These are phyloP conservation scores for Xylaria sp. DNA, from an alignment of 2,329 filamentous ascomycete species.

Conservation along the genomic window DNA sequence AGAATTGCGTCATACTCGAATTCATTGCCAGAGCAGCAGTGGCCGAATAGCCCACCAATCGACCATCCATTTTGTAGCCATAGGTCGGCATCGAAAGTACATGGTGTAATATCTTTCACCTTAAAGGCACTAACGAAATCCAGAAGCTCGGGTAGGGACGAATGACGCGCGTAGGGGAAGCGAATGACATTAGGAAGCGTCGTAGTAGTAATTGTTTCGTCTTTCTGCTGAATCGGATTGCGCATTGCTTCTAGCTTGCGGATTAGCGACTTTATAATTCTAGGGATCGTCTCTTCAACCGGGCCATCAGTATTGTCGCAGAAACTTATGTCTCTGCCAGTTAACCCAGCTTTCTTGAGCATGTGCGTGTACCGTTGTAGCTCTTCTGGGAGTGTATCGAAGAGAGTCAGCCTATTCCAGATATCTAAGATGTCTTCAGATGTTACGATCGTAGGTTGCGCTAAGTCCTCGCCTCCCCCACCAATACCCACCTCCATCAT, in stretches of 20 bases:
- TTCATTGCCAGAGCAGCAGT: constrained; percentile 66
- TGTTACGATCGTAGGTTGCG: constrained; percentile 70
- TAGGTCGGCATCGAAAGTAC: constrained; percentile 71
- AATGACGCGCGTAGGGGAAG: constrained; percentile 91
- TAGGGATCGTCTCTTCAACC: constrained; percentile 38
- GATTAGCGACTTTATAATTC: constrained; percentile 35
- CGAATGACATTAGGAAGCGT: constrained; percentile 57
- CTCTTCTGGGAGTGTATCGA: constrained; percentile 18
- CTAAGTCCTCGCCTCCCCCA: constrained; percentile 80
- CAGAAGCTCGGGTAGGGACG: constrained; percentile 83
- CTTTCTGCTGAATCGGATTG: constrained; percentile 32
- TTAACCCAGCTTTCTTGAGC: constrained; percentile 42
- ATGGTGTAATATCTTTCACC: constrained; percentile 83
- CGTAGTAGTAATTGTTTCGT: not conserved
- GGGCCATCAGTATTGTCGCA: constrained; percentile 48
- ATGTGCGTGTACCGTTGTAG: constrained; percentile 26
- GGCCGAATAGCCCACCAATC: constrained; percentile 76
- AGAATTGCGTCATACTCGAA: constrained; percentile 76
- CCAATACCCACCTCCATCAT: constrained; percentile 80
- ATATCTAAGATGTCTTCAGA: constrained; percentile 64
- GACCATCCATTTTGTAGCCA: constrained; percentile 72
- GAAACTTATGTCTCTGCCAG: constrained; percentile 50
- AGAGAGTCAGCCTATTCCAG: constrained; percentile 19
- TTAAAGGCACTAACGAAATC: constrained; percentile 73
- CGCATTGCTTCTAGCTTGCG: constrained; percentile 34